Base-by-base conservation (phyloP, 192 early-diverging fungal genomes). In the Coemansia sp. region DNA sequence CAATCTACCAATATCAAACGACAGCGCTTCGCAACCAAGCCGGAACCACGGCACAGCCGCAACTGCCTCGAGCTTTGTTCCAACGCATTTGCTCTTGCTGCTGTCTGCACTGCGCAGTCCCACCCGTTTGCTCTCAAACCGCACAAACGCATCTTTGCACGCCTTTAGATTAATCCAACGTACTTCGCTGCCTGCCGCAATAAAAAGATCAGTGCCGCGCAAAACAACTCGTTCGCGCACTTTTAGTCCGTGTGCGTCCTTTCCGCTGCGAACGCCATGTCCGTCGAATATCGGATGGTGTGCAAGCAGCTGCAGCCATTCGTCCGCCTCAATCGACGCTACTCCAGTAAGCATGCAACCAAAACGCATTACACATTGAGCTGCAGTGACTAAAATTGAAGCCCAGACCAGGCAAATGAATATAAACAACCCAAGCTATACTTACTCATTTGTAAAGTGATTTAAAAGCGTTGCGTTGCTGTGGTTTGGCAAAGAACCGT, bases 61-160 rank as follows among this genome's bases (percentile, higher is more conserved):
- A 15, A 81, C 69, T 0, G 72, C 72, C 11, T 74, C 77, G 12
- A 66, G 65, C 22, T 67, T 62, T 8, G 67, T 51, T 2, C 10
- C 27, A 4, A 27, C 27, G 53, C 6, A 5, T n/a, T 45, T 45
- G 43, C 12, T 45, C 12, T 45, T n/a, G 43, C 53, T 55, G 29
- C 53, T 53, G 22, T 53, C 51, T 11, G 60, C 35, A 32, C 52
- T 41, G 32, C 60, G 58, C 23, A 67, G 47, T 11, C 72, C 69
- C 53, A 74, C 27, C 7, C 72, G 71, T 50, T 58, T 63, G 54
- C 65, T 65, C 41, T 80, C 77, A 25, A 56, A 64, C 57, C 78
- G 70, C 43, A 87, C 76, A 63, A 82, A 87, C 10, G 84, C 71
- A 56, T 86, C 83, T 52, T 90, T 90, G 60, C 86, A 83, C 8